Evolutionary conservation across 2,329 filamentous ascomycete genomes (phyloP).

Genomic region (Metarhizium brunneum): DNA sequence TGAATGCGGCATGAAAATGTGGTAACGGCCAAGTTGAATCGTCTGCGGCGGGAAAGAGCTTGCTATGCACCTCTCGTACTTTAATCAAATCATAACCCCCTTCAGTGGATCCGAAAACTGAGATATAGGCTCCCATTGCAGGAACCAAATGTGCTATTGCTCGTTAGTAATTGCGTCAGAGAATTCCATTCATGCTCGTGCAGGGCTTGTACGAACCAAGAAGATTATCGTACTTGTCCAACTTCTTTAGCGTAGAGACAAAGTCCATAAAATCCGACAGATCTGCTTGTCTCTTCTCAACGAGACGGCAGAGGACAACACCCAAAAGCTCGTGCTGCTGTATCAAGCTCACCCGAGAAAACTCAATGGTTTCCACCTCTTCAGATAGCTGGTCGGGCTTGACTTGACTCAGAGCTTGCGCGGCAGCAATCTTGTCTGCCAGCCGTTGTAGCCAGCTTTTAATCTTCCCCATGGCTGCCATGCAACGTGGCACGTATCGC

Average conservation of each 20-base stretch:
- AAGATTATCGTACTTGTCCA: slow-evolving; percentile 67
- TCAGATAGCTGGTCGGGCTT: slow-evolving; percentile 44
- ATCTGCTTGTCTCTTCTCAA: slow-evolving; percentile 65
- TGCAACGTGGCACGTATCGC: slow-evolving; percentile 63
- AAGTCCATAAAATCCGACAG: slow-evolving; percentile 66
- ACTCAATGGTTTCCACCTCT: slow-evolving; percentile 67
- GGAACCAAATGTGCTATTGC: slow-evolving; percentile 69
- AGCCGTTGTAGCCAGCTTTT: slow-evolving; percentile 69
- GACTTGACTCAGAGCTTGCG: slow-evolving; percentile 61
- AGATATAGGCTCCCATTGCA: slow-evolving; percentile 65
- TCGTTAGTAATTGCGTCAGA: slow-evolving; percentile 2
- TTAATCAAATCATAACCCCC: slow-evolving; percentile 57
- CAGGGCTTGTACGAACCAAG: slow-evolving; percentile 29
- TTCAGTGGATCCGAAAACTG: slow-evolving; percentile 69
- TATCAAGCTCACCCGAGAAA: slow-evolving; percentile 69
- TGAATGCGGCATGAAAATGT: slow-evolving; percentile 69
- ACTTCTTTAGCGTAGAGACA: slow-evolving; percentile 55
- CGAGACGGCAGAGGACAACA: slow-evolving; percentile 67
- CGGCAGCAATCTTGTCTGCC: slow-evolving; percentile 65
- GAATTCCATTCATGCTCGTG: slow-evolving; percentile 1
- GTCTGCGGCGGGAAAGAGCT: slow-evolving; percentile 58
- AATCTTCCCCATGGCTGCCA: slow-evolving; percentile 67
- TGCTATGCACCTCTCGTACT: slow-evolving; percentile 59
- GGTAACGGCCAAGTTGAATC: slow-evolving; percentile 62
- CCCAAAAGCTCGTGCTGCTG: slow-evolving; percentile 86